Conservation (phyloP, 2,329 filamentous ascomycete species). For the Microdochium paspali region DNA sequence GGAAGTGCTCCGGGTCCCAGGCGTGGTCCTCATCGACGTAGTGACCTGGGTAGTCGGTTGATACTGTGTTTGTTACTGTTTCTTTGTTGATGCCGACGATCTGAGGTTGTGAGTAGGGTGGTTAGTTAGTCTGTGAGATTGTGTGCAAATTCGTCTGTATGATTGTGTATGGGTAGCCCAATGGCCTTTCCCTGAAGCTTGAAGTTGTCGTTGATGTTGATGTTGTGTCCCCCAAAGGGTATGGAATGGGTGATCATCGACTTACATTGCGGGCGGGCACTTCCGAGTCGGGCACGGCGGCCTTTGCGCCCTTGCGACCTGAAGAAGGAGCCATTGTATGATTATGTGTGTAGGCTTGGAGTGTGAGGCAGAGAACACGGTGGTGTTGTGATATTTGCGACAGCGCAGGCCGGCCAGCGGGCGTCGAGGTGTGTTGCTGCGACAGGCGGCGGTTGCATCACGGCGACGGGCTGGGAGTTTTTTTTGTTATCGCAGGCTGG, state of each 20-base stretch:
- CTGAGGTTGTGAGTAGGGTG: slow-evolving; percentile 37
- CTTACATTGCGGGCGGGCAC: background rate
- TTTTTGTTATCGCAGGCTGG: background rate
- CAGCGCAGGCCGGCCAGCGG: no score
- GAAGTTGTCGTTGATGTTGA: no score
- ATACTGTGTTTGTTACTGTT: slow-evolving; percentile 80
- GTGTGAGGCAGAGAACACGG: background rate
- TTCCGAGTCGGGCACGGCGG: background rate
- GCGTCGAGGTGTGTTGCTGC: no score
- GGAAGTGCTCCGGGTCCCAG: slow-evolving; percentile 70
- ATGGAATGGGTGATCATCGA: background rate
- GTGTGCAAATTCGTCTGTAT: no score
- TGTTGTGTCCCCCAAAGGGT: no score
- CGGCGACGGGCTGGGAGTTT: background rate
- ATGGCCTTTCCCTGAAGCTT: no score
- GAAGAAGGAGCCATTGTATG: background rate
- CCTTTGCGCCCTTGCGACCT: background rate
- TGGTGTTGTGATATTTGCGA: no score
- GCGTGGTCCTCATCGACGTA: slow-evolving; percentile 79
- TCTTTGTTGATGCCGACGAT: slow-evolving; percentile 82
- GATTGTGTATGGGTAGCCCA: no score
- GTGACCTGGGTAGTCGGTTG: slow-evolving; percentile 87
- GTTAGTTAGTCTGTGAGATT: no score
- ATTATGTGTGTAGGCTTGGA: background rate
- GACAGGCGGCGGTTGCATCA: background rate